Conservation (phyloP, 495 filamentous ascomycete genomes). For the Glonium stellatum region DNA sequence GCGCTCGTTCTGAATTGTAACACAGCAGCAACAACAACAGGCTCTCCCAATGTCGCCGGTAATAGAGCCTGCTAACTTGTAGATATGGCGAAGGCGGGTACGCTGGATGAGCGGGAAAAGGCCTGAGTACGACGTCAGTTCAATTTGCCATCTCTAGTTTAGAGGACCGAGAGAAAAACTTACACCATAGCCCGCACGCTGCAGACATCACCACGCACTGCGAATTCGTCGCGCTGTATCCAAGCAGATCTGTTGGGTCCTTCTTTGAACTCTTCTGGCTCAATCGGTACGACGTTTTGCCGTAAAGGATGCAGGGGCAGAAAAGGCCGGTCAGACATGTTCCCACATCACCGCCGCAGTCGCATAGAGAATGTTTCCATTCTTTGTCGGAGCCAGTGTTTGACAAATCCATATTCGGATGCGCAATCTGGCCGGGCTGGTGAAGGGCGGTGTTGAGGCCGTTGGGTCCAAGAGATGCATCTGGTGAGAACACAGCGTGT, state of each 20-base stretch:
- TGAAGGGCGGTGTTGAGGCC: constrained; percentile 24
- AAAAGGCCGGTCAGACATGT: constrained; percentile 31
- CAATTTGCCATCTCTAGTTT: not conserved
- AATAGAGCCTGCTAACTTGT: constrained; percentile 23
- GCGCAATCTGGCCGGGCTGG: constrained; percentile 33
- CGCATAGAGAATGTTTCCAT: constrained; percentile 26
- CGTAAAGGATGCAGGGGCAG: constrained; percentile 32
- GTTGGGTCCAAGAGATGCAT: constrained; percentile 30
- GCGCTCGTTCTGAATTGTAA: constrained; percentile 29
- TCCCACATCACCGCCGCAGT: constrained; percentile 13
- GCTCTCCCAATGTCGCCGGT: constrained; percentile 14
- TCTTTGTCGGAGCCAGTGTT: constrained; percentile 5
- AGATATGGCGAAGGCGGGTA: constrained; percentile 26
- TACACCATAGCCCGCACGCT: constrained; percentile 28
- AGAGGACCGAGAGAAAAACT: not conserved
- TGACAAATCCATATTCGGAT: constrained; percentile 32
- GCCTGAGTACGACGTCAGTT: constrained; percentile 1
- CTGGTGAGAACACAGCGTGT: constrained; percentile 25
- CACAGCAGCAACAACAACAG: constrained; percentile 32
- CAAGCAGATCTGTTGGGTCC: constrained; percentile 32
- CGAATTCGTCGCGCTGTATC: constrained; percentile 19
- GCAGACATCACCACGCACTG: constrained; percentile 27
- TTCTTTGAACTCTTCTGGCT: constrained; percentile 16
- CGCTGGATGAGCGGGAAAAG: constrained; percentile 25
- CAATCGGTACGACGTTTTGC: constrained; percentile 26